Evolutionary conservation across 192 early-diverging fungal genomes (phyloP), one percentile per base, ranked within the genome.

Genomic region (Backusella circina): DNA sequence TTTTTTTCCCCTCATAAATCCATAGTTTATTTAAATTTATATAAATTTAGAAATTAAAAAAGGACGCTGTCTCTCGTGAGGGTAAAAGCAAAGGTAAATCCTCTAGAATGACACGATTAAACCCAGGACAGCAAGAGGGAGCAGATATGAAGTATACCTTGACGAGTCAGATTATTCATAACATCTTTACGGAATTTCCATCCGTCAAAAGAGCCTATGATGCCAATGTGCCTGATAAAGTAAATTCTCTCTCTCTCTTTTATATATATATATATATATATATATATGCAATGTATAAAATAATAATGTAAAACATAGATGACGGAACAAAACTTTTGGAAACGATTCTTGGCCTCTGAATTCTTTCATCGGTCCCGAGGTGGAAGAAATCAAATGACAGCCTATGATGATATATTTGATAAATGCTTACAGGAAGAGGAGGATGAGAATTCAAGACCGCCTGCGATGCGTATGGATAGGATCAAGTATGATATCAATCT

Each of bases 141-240:
- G 89, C 89, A 57, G 92, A 95, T 79, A 86, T 93, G 67, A 96
- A 91, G 70, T 94, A 92, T 77, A 94, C 88, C 2, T 88, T 98
- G 65, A 96, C 93, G n/a, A 90, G 91, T n/a, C 93, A 96, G 54
- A 90, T 94, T 16, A 94, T 96, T 30, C 88, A 94, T 57, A 91
- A 91, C 37, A 96, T 99, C 16, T 96, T 96, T 74, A 89, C 90
- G 28, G 93, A 98, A 76, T 97, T 90, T 74, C 97, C 97, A 15
- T 87, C 91, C 26, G 95, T 97, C 5, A 91, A 93, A 72, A 83
- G 88, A 31, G 95, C 94, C 7, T 97, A 93, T 73, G 86, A 93
- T 47, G 88, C 87, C 1, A 90, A 92, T 82, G 96, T 97, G 0
- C 94, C 96, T 4, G 89, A 92, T 32, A 76, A 70, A 74, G 41